Percentiles rank a stretch among this genome's conserved stretches.
These are phyloP conservation scores for Fusarium pseudograminearum DNA, from an alignment of 2,329 filamentous ascomycete genomes.

Conservation along the genomic window DNA sequence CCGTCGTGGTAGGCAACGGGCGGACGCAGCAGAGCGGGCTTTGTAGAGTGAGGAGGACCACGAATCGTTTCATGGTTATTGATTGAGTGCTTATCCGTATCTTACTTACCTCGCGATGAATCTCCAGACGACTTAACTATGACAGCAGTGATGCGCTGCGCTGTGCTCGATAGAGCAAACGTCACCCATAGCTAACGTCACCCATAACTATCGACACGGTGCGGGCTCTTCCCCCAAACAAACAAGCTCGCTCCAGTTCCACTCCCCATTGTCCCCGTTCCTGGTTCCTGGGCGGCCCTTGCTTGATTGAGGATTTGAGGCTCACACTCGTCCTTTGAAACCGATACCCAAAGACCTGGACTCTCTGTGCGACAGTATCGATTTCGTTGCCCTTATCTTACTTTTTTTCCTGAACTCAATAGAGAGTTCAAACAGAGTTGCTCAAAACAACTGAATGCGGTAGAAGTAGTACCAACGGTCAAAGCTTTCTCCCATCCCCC, in stretches of 20 bases:
- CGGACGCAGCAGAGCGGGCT: conserved; percentile 31
- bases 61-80: conserved; percentile 21
- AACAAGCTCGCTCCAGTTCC: conserved; percentile 13
- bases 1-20: conserved; percentile 9
- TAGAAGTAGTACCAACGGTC: conserved; percentile 35
- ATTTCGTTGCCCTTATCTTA: neutral
- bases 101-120: neutral
- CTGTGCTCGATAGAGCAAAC: neutral
- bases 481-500: conserved; percentile 42
- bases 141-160: conserved; percentile 10
- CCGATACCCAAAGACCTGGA: neutral
- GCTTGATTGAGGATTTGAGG: conserved; percentile 11
- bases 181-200: conserved; percentile 4
- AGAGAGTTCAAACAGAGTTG: conserved; percentile 17
- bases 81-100: neutral
- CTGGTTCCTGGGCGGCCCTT: conserved; percentile 40
- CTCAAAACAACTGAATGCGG: conserved; percentile 20
- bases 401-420: neutral
- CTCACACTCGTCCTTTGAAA: conserved; percentile 12
- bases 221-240: conserved; percentile 30
- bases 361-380: conserved; percentile 12
- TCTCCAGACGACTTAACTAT: neutral
- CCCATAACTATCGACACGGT: conserved; percentile 32
- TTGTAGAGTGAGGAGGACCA: conserved; percentile 3
- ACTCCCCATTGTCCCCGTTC: conserved; percentile 21